A percentile compares a stretch with the other conserved stretches of the same genome.
These are phyloP conservation scores for Mycena kentingensis DNA, from an alignment of 768 basidiomycete genomes.

Conservation along the genomic window DNA sequence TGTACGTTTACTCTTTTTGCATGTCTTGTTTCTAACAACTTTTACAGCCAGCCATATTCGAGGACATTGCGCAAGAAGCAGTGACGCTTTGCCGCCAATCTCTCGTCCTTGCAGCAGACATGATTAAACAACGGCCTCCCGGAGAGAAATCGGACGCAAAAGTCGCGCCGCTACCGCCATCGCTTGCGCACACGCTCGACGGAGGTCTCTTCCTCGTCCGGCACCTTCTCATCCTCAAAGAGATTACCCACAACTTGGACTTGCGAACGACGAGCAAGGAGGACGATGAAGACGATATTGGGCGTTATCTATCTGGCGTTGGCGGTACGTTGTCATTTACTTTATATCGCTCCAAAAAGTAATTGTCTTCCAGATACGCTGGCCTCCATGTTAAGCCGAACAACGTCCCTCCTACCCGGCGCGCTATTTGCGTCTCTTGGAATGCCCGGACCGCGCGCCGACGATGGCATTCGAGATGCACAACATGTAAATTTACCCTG, in stretches of 20 bases:
- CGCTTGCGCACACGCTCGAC: constrained; percentile 49
- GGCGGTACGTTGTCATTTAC: constrained; percentile 46
- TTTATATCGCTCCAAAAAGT: constrained; percentile 4
- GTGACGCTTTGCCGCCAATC: constrained; percentile 81
- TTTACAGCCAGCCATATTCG: constrained; percentile 88
- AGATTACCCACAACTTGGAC: constrained; percentile 79
- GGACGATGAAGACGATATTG: constrained; percentile 41
- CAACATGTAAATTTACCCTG: constrained; percentile 70
- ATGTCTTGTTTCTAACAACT: constrained; percentile 1
- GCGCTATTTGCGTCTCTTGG: constrained; percentile 72
- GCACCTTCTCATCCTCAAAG: constrained; percentile 89
- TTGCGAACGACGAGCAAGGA: constrained; percentile 53
- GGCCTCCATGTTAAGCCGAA: constrained; percentile 60
- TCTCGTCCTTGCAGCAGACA: constrained; percentile 70
- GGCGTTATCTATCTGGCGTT: constrained; percentile 40
- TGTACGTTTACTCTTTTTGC: constrained; percentile 43
- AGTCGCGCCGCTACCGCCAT: background rate
- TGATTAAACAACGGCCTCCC: constrained; percentile 43
- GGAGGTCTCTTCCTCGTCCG: constrained; percentile 86
- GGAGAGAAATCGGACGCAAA: constrained; percentile 9
- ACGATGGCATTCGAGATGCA: constrained; percentile 68
- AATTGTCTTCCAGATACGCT: constrained; percentile 51
- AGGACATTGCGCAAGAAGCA: constrained; percentile 95
- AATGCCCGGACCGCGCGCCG: constrained; percentile 58
- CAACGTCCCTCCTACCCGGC: constrained; percentile 64